Base-by-base conservation (phyloP, 352 stramenopile genomes). In the Phytophthora europaea region DNA sequence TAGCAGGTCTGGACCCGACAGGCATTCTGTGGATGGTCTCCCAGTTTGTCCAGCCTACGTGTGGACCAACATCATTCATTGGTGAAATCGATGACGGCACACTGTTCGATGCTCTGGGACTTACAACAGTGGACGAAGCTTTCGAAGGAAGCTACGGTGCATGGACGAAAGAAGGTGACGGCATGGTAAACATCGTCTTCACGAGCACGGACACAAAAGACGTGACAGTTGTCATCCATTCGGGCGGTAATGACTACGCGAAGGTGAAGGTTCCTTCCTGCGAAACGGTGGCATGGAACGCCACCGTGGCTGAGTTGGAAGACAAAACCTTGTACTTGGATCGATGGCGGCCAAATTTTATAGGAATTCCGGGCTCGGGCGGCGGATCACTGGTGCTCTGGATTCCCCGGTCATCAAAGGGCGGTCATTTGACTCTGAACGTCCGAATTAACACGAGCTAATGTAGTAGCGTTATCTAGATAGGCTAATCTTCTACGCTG, bases 1-100 rank as follows among this genome's bases (percentile, higher is more conserved):
- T 90, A 18, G 53, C 81, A 16, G 79, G 69, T 18, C 75, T 90
- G 15, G 81, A 90, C 52, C 81, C 83, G 1, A 89, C 73, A 6
- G 80, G 83, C 6, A 73, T 90, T 31, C 61, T 79, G 1, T 74
- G 61, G 28, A 73, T 90, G 70, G 71, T 78, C 0, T 78, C 80
- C n/a, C 79, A 86, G 69, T 90, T 85, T 54, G 76, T 87, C 13
- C 79, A 90, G 70, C 83, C 83, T 6, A 83, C 85, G n/a, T 90
- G 82, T 67, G 80, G 80, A 2, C 82, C 80, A 6, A 88, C 82
- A 8, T 73, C 75, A 0, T 78, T 85, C 54, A 54, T 88, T 13
- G 79, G 81, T 9, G 74, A 87, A 52, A 80, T 90, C 34, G 83
- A 88, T 26, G 78, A 85, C 26, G 83, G 83, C 1, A 67, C 61